Percentiles rank a stretch among this genome's conserved stretches.
phyloP scores from a whole-genome alignment of 176 grass and related monocot species.

The Bonia amplexicaulis region DNA sequence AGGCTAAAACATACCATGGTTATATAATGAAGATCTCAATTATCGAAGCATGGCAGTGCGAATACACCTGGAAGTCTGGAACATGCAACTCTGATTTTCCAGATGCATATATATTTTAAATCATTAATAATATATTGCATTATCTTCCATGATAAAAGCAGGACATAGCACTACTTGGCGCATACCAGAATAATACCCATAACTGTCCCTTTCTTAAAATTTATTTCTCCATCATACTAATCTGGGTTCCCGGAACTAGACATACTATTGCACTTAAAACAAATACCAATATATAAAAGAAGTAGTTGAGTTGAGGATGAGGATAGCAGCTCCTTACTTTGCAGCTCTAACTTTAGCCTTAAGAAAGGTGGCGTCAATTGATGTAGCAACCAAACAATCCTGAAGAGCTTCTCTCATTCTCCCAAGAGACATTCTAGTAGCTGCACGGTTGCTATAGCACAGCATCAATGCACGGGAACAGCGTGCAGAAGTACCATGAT shows the following conservation, averaged over 20 bases:
- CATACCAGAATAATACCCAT: not conserved
- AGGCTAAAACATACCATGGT: not conserved
- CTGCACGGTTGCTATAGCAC: constrained; percentile 97
- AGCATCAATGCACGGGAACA: constrained; percentile 65
- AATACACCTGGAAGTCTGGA: not conserved
- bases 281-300: constrained; percentile 4
- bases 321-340: constrained; percentile 59
- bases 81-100: constrained; percentile 1
- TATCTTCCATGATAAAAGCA: constrained; percentile 22
- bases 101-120: not conserved
- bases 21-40: not conserved
- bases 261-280: not conserved
- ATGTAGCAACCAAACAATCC: constrained; percentile 72
- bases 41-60: not conserved
- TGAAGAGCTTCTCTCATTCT: constrained; percentile 78
- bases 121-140: not conserved
- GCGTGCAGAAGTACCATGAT: constrained; percentile 39
- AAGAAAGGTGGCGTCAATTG: constrained; percentile 68
- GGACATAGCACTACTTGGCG: not conserved
- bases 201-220: not conserved
- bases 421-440: constrained; percentile 81
- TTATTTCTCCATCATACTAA: not conserved
- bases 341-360: constrained; percentile 84
- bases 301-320: not conserved
- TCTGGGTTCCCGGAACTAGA: not conserved